Evolutionary conservation across 2,329 filamentous ascomycete genomes (phyloP).

Genomic region (Colletotrichum sp.): DNA sequence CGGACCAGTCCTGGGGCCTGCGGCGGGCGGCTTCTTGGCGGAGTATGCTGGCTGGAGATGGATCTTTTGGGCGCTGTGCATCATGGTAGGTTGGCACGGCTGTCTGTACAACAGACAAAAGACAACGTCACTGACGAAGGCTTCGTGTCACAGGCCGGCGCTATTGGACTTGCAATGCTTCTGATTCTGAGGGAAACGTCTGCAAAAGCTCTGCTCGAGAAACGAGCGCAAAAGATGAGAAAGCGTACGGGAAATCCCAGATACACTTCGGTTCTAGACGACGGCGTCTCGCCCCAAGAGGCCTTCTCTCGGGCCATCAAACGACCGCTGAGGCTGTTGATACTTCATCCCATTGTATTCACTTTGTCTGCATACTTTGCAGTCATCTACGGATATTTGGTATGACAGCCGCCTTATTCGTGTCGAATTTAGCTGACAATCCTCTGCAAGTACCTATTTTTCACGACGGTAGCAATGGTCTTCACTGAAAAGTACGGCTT

Average conservation of each 20-base stretch:
- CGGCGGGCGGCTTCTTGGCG: slow-evolving; percentile 34
- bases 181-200: slow-evolving; percentile 53
- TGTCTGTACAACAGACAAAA: background rate
- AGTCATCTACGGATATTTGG: slow-evolving; percentile 37
- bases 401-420: background rate
- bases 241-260: slow-evolving; percentile 34
- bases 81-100: slow-evolving; percentile 29
- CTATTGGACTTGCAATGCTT: slow-evolving; percentile 38
- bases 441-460: slow-evolving; percentile 44
- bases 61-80: slow-evolving; percentile 53
- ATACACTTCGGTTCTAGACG: slow-evolving; percentile 12
- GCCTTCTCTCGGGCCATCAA: slow-evolving; percentile 39
- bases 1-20: slow-evolving; percentile 34
- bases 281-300: slow-evolving; percentile 22
- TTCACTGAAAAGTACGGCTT: slow-evolving; percentile 40
- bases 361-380: slow-evolving; percentile 41
- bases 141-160: slow-evolving; percentile 35
- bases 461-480: slow-evolving; percentile 43
- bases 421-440: background rate
- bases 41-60: slow-evolving; percentile 38
- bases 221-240: slow-evolving; percentile 52
- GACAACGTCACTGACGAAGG: background rate
- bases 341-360: slow-evolving; percentile 58
- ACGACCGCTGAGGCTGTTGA: slow-evolving; percentile 51
- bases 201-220: slow-evolving; percentile 47